Percentiles rank a stretch among this genome's conserved stretches.
Evolutionary conservation across 1,284 basidiomycete genomes (phyloP).

Genomic region (Ceratobasidium sp.): DNA sequence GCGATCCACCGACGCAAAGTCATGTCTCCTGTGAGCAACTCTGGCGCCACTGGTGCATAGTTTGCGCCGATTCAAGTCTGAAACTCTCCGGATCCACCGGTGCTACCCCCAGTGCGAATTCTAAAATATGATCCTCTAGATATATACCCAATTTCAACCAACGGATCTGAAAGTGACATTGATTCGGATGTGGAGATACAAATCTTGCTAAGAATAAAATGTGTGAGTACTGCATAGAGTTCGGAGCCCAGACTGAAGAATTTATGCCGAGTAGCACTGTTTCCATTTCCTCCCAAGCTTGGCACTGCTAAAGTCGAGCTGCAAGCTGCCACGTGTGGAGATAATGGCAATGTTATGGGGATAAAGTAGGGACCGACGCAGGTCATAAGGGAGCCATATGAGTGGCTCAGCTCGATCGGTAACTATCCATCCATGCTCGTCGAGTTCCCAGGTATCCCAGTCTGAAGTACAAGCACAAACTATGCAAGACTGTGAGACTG

Average conservation of each 20-base stretch:
- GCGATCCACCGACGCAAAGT: too few species aligned
- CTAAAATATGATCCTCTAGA: too few species aligned
- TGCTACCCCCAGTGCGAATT: too few species aligned
- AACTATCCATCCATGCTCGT: constrained; percentile 9
- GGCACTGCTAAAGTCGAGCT: background rate
- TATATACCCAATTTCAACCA: too few species aligned
- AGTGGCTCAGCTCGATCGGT: background rate
- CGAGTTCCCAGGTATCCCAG: background rate
- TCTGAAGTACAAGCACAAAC: background rate
- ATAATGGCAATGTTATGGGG: constrained; percentile 2
- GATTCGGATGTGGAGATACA: too few species aligned
- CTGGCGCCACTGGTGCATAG: too few species aligned
- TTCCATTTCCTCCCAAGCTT: background rate
- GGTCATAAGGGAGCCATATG: background rate
- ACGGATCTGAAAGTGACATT: too few species aligned
- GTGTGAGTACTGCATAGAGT: too few species aligned
- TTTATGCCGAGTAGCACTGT: background rate
- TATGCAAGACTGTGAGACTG: background rate
- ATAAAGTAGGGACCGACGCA: background rate
- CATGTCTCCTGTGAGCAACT: too few species aligned
- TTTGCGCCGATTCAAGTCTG: too few species aligned
- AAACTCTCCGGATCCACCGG: too few species aligned
- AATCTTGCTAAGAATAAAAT: too few species aligned
- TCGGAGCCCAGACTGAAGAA: background rate
- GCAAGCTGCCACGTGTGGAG: background rate